Conservation (phyloP, 2,329 filamentous ascomycete genomes). For the Cladophialophora psammophila region DNA sequence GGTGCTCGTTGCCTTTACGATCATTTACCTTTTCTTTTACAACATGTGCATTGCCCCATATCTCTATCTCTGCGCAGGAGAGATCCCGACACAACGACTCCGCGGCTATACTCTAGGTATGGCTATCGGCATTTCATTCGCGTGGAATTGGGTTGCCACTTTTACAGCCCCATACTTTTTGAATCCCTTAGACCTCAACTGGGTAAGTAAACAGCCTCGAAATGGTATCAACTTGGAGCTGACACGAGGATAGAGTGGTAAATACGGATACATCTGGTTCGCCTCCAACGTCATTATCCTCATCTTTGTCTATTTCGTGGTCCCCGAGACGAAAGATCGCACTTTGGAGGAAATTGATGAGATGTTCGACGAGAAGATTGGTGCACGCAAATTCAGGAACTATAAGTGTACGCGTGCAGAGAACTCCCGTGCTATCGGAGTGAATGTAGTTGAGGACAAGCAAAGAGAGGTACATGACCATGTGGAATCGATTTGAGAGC, state of each 20-base stretch:
- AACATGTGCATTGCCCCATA: conserved; percentile 42
- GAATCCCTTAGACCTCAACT: conserved; percentile 25
- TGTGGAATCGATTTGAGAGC: conserved; percentile 12
- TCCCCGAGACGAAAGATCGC: conserved; percentile 63
- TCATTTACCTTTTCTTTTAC: conserved; percentile 43
- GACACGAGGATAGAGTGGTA: neutral
- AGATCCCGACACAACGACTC: conserved; percentile 20
- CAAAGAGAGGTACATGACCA: neutral
- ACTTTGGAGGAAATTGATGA: conserved; percentile 64
- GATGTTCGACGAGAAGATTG: conserved; percentile 52
- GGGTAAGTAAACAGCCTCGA: neutral
- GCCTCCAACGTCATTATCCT: conserved; percentile 52
- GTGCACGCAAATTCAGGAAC: conserved; percentile 17
- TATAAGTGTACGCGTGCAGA: conserved; percentile 11
- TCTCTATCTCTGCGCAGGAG: conserved; percentile 49
- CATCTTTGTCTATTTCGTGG: conserved; percentile 61
- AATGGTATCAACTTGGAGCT: too few species aligned
- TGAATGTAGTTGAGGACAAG: conserved; percentile 5
- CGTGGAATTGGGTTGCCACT: conserved; percentile 17
- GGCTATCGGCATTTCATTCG: conserved; percentile 14
- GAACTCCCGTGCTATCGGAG: neutral
- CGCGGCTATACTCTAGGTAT: conserved; percentile 23
- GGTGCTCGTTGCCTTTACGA: conserved; percentile 19
- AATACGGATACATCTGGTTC: conserved; percentile 29
- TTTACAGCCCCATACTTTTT: conserved; percentile 30